Conservation (phyloP, 192 early-diverging fungal species). For the Coemansia sp. region DNA sequence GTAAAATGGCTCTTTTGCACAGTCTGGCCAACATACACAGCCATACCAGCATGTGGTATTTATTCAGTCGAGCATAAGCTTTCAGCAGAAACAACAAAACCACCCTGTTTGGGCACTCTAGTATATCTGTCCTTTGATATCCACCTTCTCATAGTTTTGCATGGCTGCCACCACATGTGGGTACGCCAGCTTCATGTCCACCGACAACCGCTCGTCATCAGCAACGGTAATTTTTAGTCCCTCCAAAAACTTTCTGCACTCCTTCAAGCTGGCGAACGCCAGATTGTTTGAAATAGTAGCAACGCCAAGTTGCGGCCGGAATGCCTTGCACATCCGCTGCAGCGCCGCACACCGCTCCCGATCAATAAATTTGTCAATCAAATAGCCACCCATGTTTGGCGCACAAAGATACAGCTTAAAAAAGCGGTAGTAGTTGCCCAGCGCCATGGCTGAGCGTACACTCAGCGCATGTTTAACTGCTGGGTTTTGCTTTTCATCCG, state of each 20-base stretch:
- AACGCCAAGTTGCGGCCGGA: constrained; percentile 29
- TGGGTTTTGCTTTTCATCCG: constrained; percentile 60
- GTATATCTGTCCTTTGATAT: constrained; percentile 76
- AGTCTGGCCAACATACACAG: no score
- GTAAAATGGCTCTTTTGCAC: no score
- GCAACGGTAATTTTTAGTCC: constrained; percentile 35
- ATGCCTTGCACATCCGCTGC: constrained; percentile 75
- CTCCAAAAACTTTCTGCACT: constrained; percentile 56
- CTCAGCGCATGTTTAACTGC: constrained; percentile 77
- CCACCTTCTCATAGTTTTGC: constrained; percentile 66
- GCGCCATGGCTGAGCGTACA: constrained; percentile 76
- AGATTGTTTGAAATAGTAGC: constrained; percentile 63
- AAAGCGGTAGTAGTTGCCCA: constrained; percentile 81
- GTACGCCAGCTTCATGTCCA: constrained; percentile 63
- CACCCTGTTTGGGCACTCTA: not conserved
- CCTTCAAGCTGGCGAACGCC: constrained; percentile 58
- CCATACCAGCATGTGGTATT: no score
- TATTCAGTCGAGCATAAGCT: no score
- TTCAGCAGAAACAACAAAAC: no score
- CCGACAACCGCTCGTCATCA: constrained; percentile 23
- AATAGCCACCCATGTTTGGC: constrained; percentile 83
- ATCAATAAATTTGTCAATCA: constrained; percentile 91
- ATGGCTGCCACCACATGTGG: constrained; percentile 52
- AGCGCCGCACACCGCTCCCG: constrained; percentile 82
- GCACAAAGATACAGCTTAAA: constrained; percentile 75